phyloP scores from a whole-genome alignment of 1,284 basidiomycete genomes.

The Cryptococcus hybrid region DNA sequence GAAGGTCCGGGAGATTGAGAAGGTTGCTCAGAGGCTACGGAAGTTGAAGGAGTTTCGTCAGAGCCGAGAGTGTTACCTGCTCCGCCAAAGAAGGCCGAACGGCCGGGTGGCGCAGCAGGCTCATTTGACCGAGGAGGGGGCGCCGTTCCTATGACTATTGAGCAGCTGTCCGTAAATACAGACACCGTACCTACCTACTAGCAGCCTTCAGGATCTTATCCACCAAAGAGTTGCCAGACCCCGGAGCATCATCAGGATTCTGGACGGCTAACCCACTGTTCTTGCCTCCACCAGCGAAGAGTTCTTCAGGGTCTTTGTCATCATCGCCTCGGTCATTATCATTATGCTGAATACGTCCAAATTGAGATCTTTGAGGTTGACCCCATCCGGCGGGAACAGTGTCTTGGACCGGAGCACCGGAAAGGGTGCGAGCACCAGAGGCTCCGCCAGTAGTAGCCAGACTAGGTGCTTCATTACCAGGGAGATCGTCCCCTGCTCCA shows the following conservation, averaged over 20 bases:
- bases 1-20: constrained; percentile 10
- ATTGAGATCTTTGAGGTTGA: constrained; percentile 17
- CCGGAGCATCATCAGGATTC: constrained; percentile 62
- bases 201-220: constrained; percentile 79
- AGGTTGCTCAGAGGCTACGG: constrained; percentile 66
- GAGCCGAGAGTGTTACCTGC: constrained; percentile 81
- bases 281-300: constrained; percentile 74
- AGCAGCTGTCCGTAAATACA: too few species aligned
- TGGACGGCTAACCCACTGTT: constrained; percentile 75
- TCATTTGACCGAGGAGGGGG: constrained; percentile 37
- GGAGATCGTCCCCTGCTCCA: background rate
- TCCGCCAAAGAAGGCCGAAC: constrained; percentile 58
- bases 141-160: constrained; percentile 31
- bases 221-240: constrained; percentile 58
- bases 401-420: constrained; percentile 26
- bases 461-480: background rate
- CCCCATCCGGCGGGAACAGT: constrained; percentile 44
- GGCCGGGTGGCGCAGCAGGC: constrained; percentile 17
- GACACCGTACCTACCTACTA: constrained; percentile 17
- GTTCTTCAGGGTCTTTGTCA: constrained; percentile 42
- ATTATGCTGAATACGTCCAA: constrained; percentile 25
- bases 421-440: constrained; percentile 28
- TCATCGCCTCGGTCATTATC: constrained; percentile 30
- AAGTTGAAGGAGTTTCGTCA: constrained; percentile 71
- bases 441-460: background rate